These are phyloP conservation scores for Rhizopus sp. DNA, from an alignment of 371 early-diverging fungal genomes.

Conservation along the genomic window DNA sequence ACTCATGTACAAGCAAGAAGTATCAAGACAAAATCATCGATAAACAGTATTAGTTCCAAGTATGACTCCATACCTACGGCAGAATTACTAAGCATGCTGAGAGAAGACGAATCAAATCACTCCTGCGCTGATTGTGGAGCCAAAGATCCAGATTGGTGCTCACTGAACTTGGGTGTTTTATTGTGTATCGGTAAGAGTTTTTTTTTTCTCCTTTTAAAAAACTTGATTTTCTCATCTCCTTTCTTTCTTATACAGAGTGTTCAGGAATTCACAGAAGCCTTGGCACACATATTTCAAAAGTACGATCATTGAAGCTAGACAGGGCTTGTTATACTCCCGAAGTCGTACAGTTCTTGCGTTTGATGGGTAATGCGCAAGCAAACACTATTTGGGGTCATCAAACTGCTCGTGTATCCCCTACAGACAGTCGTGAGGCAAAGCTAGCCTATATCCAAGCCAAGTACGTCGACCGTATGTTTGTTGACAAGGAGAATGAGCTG, in stretches of 20 bases:
- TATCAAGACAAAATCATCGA: neutral
- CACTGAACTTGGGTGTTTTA: slow-evolving; percentile 86
- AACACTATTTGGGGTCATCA: slow-evolving; percentile 61
- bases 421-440: slow-evolving; percentile 22
- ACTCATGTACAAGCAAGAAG: neutral
- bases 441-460: slow-evolving; percentile 34
- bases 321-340: slow-evolving; percentile 67
- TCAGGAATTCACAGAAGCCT: slow-evolving; percentile 95
- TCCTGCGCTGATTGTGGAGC: slow-evolving; percentile 86
- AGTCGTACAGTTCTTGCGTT: slow-evolving; percentile 51
- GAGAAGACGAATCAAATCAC: slow-evolving; percentile 62
- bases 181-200: slow-evolving; percentile 80
- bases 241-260: slow-evolving; percentile 63
- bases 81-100: slow-evolving; percentile 37
- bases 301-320: slow-evolving; percentile 85
- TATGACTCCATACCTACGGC: slow-evolving; percentile 16
- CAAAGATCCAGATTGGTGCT: slow-evolving; percentile 88
- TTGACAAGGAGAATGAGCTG: slow-evolving; percentile 6
- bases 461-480: slow-evolving; percentile 40
- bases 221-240: neutral
- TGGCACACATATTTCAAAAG: slow-evolving; percentile 90
- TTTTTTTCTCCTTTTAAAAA: no score
- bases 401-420: slow-evolving; percentile 15
- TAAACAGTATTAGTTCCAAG: slow-evolving; percentile 1
- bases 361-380: slow-evolving; percentile 60